phyloP scores from a whole-genome alignment of 352 stramenopile species.

The Phytophthora pluvialis region DNA sequence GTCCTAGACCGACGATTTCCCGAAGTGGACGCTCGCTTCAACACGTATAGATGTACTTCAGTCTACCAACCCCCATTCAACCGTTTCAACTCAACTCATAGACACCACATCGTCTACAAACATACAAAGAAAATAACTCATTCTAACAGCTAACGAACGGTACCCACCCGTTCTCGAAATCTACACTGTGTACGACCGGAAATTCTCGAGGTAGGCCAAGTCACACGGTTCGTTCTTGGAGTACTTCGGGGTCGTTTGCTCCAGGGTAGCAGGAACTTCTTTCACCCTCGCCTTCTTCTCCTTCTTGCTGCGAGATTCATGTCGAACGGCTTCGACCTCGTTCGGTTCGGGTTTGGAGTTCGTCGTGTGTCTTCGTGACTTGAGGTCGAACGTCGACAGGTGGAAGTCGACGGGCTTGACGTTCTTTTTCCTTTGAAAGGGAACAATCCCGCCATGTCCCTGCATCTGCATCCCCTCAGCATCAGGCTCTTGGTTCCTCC shows the following conservation, averaged over 20 bases:
- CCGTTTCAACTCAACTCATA: too few species aligned
- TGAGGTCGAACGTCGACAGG: slow-evolving; percentile 40
- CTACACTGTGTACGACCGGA: slow-evolving; percentile 37
- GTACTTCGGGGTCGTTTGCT: slow-evolving; percentile 15
- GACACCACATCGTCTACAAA: slow-evolving; percentile 20
- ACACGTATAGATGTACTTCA: too few species aligned
- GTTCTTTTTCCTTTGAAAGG: slow-evolving; percentile 21
- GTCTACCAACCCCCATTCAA: too few species aligned
- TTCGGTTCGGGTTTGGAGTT: slow-evolving; percentile 14
- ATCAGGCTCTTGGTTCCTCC: background rate
- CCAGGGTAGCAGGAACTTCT: background rate
- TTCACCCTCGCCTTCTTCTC: slow-evolving; percentile 14
- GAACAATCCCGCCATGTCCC: background rate
- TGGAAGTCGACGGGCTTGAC: slow-evolving; percentile 34
- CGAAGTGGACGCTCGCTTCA: too few species aligned
- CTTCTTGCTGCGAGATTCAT: slow-evolving; percentile 16
- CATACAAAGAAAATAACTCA: background rate
- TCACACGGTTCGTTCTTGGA: slow-evolving; percentile 35
- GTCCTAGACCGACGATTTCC: too few species aligned
- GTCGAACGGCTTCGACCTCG: background rate
- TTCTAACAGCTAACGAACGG: too few species aligned
- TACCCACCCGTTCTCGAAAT: background rate
- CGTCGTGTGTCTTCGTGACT: slow-evolving; percentile 9
- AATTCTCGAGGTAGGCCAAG: slow-evolving; percentile 37
- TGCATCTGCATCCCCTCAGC: slow-evolving; percentile 3